These are phyloP conservation scores for Tulasnella sp. DNA, from an alignment of 768 basidiomycete genomes.

Conservation along the genomic window DNA sequence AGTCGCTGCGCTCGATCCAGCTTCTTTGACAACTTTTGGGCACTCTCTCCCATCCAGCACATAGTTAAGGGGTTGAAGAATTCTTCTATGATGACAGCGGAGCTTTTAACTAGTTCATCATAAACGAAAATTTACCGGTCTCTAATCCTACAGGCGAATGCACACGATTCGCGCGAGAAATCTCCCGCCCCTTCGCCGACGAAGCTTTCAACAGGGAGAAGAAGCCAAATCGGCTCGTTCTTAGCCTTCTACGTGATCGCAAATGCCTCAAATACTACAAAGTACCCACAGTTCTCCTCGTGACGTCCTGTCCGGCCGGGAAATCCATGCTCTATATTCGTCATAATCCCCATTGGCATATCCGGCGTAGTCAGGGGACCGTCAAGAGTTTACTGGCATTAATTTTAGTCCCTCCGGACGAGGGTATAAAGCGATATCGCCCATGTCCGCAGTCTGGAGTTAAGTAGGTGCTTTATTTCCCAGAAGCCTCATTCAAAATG, in stretches of 20 bases:
- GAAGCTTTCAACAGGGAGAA: neutral
- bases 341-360: neutral
- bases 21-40: neutral
- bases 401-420: neutral
- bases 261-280: neutral
- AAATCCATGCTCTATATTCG: neutral
- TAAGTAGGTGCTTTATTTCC: neutral
- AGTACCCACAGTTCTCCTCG: neutral
- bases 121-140: constrained; percentile 5
- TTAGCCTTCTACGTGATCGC: neutral
- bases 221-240: constrained; percentile 4
- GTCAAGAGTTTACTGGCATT: neutral
- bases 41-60: neutral
- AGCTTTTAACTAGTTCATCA: neutral
- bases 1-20: neutral
- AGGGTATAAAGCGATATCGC: neutral
- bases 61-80: neutral
- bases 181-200: neutral
- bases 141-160: neutral
- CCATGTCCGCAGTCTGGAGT: neutral
- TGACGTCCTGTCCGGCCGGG: neutral
- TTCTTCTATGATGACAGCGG: neutral
- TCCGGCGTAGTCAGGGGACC: neutral
- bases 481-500: constrained; percentile 16
- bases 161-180: neutral